These are phyloP conservation scores for Astrothelium subdiscretum DNA, from an alignment of 495 filamentous ascomycete genomes.

Conservation along the genomic window DNA sequence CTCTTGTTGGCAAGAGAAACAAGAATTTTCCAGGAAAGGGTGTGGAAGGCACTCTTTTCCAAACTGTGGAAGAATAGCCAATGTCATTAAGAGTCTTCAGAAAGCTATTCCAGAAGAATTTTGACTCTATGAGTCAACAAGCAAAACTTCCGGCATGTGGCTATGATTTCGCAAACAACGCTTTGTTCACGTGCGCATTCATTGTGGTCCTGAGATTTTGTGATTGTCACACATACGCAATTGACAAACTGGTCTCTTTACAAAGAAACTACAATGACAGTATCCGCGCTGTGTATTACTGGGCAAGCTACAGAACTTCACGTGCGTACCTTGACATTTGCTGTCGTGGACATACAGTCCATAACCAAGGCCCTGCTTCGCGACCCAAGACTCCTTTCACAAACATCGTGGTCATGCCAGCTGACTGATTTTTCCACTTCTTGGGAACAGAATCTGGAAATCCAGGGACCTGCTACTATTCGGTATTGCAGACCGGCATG, in stretches of 20 bases:
- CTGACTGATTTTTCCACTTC: no score
- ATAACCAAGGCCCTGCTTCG: no score
- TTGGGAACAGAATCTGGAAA: no score
- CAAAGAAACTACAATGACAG: background rate
- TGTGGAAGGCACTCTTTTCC: background rate
- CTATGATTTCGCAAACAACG: background rate
- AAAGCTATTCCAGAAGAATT: background rate
- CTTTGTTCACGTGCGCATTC: background rate
- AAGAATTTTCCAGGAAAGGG: background rate
- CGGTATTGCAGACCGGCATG: no score
- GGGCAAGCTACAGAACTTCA: background rate
- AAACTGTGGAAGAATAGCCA: background rate
- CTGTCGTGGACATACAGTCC: background rate
- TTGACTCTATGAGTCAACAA: background rate
- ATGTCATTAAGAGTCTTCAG: background rate
- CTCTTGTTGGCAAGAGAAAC: background rate
- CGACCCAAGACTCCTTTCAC: no score
- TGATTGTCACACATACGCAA: background rate
- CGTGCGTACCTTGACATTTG: background rate
- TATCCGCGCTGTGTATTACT: background rate
- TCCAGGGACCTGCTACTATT: no score
- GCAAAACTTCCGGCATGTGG: background rate
- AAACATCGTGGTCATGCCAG: no score
- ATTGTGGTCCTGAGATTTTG: background rate
- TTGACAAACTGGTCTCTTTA: background rate